Evolutionary conservation across 164 flowering plant genomes (phyloP), one percentile per base, ranked within the genome.

Genomic region (Euptelea pleiosperma): DNA sequence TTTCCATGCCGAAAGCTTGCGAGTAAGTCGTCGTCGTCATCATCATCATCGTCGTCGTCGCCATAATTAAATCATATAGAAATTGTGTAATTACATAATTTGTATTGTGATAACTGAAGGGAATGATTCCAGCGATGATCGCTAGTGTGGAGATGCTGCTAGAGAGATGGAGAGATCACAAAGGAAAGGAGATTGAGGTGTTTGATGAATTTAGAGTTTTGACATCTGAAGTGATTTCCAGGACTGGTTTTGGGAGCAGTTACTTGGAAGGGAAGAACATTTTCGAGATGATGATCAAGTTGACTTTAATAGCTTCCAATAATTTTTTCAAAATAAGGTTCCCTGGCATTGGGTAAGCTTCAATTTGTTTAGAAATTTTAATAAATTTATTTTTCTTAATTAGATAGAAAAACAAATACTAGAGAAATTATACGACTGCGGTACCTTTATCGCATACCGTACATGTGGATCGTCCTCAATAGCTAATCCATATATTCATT

Each of bases 221-320:
- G 37, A 75, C 84, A 19, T 69, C 76, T 4, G 81, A 79, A 8
- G 65, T 79, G 6, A 77, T 79, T 25, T 77, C 84, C 29, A 73
- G 68, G 61, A 75, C 86, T 8, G 86, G 82, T 19, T 81, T 81
- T 52, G 86, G 83, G 15, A 79, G 78, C 62, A 79, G 74, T 47
- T 77, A 69, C 41, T 12, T 41, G 11, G 76, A 81, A 62, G 86
- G 83, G 16, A 47, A 71, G 64, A 53, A 65, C 5, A 77, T 77
- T 14, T 75, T 81, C 19, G 50, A 75, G 12, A 64, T 75, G 77
- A 34, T 70, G n/a, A 58, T 10, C 4, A 28, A 58, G 33, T 21
- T 78, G 61, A 58, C 22, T 18, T 0, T 31, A 43, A 7, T 78
- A 0, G 2, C 40, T 1, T 15, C 60, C 22, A 60, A 28, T 19